Base-by-base conservation (phyloP, 2,329 filamentous ascomycete genomes). In the Penicillium hesseltinei region DNA sequence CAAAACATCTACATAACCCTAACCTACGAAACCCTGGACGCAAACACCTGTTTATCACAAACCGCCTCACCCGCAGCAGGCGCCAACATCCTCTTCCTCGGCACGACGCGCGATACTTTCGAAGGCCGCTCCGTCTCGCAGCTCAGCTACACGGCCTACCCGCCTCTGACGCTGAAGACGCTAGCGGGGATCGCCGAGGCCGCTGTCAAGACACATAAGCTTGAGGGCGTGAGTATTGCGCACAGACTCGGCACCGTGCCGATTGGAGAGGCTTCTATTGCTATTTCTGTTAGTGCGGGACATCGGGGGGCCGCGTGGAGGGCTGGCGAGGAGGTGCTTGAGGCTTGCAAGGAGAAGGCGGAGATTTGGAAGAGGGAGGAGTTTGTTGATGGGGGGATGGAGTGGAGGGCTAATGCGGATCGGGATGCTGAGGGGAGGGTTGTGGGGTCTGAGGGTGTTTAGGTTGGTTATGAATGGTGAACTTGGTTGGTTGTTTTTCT, bases 311-410 rank as follows among this genome's bases (percentile, higher is more conserved):
- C 89, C 15, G 92, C 91, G 5, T 99, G 93, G 93, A 78, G 80
- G 66, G 93, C 89, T 0, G 93, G 90, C 0, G 93, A 97, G 78
- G 91, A 95, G 76, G 89, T 92, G 35, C 77, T 97, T 57, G 93
- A 97, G 78, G 79, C 85, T 71, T 91, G 90, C 70, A 99, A 97
- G 78, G 84, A 84, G 54, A 86, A 82, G 63, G 91, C 91, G n/a
- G 94, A 99, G 79, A 88, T 99, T 42, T 97, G 93, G 93, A 97
- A 97, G 78, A 80, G 86, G 63, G 93, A 97, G 78, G 89, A 91
- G 72, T 97, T 97, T 79, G 85, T 66, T 21, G 88, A 89, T 62
- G 90, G 87, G 17, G 81, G 68, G n/a, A 74, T 83, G 7, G 83
- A 94, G 44, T 97, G 92, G 92, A 87, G 91, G 76, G 91, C 90